These are phyloP conservation scores for Aspergillus cavernicola DNA, from an alignment of 495 filamentous ascomycete genomes.

Conservation along the genomic window DNA sequence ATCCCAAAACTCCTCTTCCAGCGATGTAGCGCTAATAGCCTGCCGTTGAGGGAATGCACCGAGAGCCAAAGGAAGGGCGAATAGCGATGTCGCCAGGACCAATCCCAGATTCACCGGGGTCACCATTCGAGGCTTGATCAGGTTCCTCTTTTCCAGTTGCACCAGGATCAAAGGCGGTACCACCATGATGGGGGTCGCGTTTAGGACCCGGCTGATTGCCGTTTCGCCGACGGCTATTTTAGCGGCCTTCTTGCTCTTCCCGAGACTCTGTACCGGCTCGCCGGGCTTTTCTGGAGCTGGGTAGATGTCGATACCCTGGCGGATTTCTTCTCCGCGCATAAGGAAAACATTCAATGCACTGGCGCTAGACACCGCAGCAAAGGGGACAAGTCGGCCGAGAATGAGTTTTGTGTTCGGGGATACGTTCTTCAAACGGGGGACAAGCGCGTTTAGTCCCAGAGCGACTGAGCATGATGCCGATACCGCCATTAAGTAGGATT, in stretches of 20 bases:
- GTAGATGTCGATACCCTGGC: conserved; percentile 91
- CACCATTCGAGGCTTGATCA: conserved; percentile 71
- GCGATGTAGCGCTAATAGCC: conserved; percentile 60
- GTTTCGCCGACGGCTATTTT: conserved; percentile 88
- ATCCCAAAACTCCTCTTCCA: conserved; percentile 82
- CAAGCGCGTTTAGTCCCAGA: conserved; percentile 82
- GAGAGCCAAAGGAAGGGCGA: conserved; percentile 79
- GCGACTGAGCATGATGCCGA: conserved; percentile 90
- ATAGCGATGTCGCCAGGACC: conserved; percentile 73
- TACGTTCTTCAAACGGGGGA: conserved; percentile 76
- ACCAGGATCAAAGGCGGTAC: conserved; percentile 82
- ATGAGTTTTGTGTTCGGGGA: conserved; percentile 69
- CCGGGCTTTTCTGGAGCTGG: conserved; percentile 63
- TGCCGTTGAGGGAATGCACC: conserved; percentile 92
- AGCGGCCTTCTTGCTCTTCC: conserved; percentile 84
- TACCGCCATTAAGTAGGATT: conserved; percentile 91
- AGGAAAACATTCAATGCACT: conserved; percentile 92
- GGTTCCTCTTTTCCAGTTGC: conserved; percentile 56
- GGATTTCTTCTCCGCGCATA: conserved; percentile 95
- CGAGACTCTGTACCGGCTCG: conserved; percentile 61
- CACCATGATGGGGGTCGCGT: conserved; percentile 95
- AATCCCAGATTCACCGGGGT: conserved; percentile 77
- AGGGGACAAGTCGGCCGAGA: conserved; percentile 81
- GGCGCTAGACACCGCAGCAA: conserved; percentile 88
- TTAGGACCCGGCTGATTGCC: conserved; percentile 81